Conservation (phyloP, 192 early-diverging fungal genomes). For the Podila minutissima region DNA sequence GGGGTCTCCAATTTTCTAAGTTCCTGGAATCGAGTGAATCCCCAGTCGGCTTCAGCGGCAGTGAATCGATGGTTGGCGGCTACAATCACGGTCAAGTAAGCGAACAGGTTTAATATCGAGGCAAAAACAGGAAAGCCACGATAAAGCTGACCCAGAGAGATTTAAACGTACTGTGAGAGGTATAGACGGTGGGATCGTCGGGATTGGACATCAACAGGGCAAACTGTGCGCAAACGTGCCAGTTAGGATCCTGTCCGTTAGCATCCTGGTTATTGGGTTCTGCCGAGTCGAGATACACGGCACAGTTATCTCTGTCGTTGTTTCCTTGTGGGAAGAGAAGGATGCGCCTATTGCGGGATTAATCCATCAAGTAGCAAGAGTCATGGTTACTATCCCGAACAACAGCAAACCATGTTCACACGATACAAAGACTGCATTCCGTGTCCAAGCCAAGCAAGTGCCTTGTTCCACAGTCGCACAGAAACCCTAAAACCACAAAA, state of each 20-base stretch:
- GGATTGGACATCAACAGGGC: conserved; percentile 79
- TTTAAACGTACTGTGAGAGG: conserved; percentile 49
- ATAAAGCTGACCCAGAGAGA: not conserved
- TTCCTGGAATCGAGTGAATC: conserved; percentile 85
- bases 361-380: too few relatives aligned
- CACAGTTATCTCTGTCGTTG: conserved; percentile 69
- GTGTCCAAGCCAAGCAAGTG: too few relatives aligned
- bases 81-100: conserved; percentile 15
- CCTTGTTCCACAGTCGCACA: not conserved
- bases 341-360: conserved; percentile 70
- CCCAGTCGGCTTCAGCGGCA: conserved; percentile 91
- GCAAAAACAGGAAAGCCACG: not conserved
- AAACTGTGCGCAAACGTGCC: conserved; percentile 90
- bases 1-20: conserved; percentile 56
- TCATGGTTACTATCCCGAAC: too few relatives aligned
- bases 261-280: conserved; percentile 60
- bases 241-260: conserved; percentile 56
- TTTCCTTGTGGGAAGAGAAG: conserved; percentile 94
- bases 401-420: too few relatives aligned
- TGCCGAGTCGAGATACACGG: conserved; percentile 89
- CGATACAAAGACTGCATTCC: not conserved
- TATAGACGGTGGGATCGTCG: conserved; percentile 67
- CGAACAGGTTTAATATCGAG: not conserved
- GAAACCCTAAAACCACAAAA: not conserved
- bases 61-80: conserved; percentile 85